Evolutionary conservation across 2,329 filamentous ascomycete species (phyloP), one percentile per base, ranked within the genome.

Genomic region (Fusarium longipes): DNA sequence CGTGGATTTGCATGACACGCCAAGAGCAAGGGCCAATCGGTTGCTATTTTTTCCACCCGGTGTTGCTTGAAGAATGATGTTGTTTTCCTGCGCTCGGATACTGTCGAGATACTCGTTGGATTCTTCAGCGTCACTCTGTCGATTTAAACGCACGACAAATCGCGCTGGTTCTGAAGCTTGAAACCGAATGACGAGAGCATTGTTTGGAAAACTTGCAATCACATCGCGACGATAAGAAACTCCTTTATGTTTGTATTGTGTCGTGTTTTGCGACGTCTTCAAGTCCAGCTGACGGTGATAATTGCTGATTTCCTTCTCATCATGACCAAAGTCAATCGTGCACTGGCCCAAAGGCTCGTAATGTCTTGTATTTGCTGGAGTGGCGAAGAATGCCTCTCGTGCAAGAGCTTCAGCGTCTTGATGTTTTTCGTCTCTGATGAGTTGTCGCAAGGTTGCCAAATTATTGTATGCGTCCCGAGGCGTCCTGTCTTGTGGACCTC

Each of bases 241-340:
- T 7, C 76, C 76, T 24, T 75, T 61, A 27, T 77, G 71, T 4
- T 70, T 70, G 67, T 82, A 84, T 15, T 75, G 59, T 3, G 81
- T 78, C 10, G 71, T 77, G 11, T 75, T 73, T 18, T 77, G 73
- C 3, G 80, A 79, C 12, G 72, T 73, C 5, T 63, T 65, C 12
- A 83, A 68, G 54, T 83, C 78, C 0, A 84, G 73, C 11, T 71
- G 76, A 9, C 83, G 77, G 24, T 70, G 68, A 55, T 83, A 83
- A 14, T 71, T 57, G 32, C 17, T 48, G 2, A 73, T 35, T 4
- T 79, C 65, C 12, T 68, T 67, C 17, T 68, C 45, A 0, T 53
- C 39, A 50, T 82, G 79, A 2, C 72, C 76, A 61, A 82, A 80
- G 24, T 80, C 75, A 8, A 83, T 57, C 22, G 75, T 76, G 10